Evolutionary conservation across 768 basidiomycete species (phyloP).

Genomic region (Lanmaoa pseudosensibilis): DNA sequence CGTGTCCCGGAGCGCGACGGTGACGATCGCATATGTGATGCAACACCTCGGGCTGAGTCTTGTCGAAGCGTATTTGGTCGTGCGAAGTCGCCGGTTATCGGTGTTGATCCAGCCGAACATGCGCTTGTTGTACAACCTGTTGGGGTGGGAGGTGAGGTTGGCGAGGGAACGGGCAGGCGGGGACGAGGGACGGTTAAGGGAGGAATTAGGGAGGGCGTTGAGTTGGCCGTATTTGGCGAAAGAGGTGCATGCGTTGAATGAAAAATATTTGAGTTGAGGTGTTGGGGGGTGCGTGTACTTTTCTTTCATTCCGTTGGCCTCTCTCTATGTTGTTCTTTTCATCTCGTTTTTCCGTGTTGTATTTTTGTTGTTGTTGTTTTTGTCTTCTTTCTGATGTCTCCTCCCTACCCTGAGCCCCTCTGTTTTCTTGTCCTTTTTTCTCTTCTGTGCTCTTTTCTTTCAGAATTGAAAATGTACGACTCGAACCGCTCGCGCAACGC

Average conservation of each 20-base stretch:
- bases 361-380: not conserved
- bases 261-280: constrained; percentile 65
- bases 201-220: constrained; percentile 65
- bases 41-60: constrained; percentile 82
- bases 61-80: constrained; percentile 91
- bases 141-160: constrained; percentile 93
- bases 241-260: constrained; percentile 83
- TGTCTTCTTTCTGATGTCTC: not conserved
- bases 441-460: not conserved
- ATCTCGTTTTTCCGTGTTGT: not conserved
- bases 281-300: constrained; percentile 1
- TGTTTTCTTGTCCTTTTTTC: not conserved
- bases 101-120: constrained; percentile 96
- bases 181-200: constrained; percentile 49
- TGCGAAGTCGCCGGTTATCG: constrained; percentile 83
- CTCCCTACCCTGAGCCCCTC: no score
- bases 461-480: not conserved
- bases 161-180: constrained; percentile 68
- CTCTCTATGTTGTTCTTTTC: not conserved
- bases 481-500: not conserved
- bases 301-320: not conserved
- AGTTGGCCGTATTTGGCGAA: constrained; percentile 84
- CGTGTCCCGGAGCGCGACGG: constrained; percentile 92
- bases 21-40: constrained; percentile 98
- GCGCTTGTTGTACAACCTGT: constrained; percentile 90